Conservation (phyloP, 768 basidiomycete genomes). For the Amanita subjunquillea region DNA sequence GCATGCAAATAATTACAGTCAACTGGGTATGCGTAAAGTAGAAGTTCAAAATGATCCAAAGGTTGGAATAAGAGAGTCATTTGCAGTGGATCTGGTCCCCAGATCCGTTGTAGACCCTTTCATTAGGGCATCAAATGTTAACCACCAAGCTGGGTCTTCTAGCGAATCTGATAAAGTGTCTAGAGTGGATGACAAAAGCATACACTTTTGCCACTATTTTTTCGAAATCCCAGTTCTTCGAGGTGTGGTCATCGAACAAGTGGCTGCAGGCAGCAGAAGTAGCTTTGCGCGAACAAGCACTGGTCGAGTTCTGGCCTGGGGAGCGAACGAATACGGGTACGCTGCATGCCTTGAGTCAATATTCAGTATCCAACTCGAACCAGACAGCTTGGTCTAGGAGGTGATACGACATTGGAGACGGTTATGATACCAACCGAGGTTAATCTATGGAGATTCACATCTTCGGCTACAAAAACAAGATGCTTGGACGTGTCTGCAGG, state of each 20-base stretch:
- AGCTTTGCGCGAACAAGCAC: slow-evolving; percentile 61
- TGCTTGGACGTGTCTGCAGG: slow-evolving; percentile 64
- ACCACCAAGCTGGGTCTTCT: slow-evolving; percentile 19
- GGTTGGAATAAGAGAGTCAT: slow-evolving; percentile 12
- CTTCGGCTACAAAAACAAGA: slow-evolving; percentile 38
- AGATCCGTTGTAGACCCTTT: slow-evolving; percentile 43
- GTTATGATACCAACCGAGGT: slow-evolving; percentile 84
- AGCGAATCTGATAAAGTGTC: slow-evolving; percentile 21
- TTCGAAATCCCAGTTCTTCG: slow-evolving; percentile 71
- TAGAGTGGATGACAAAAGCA: slow-evolving; percentile 27
- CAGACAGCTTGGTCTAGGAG: slow-evolving; percentile 78
- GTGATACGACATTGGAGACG: slow-evolving; percentile 46
- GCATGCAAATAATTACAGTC: slow-evolving; percentile 70
- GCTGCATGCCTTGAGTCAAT: slow-evolving; percentile 8
- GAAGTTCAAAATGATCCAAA: slow-evolving; percentile 31
- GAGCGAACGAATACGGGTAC: slow-evolving; percentile 81
- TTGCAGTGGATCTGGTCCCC: slow-evolving; percentile 46
- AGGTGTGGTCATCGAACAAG: slow-evolving; percentile 52
- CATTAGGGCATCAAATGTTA: slow-evolving; percentile 29
- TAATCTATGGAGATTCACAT: slow-evolving; percentile 50
- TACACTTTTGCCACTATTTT: slow-evolving; percentile 58
- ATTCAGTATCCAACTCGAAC: slow-evolving; percentile 2
- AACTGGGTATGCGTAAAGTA: slow-evolving; percentile 70
- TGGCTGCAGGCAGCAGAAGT: slow-evolving; percentile 61
- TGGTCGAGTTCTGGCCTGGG: slow-evolving; percentile 81